phyloP scores from a whole-genome alignment of 441 rosid species.

The Populus hybrid region DNA sequence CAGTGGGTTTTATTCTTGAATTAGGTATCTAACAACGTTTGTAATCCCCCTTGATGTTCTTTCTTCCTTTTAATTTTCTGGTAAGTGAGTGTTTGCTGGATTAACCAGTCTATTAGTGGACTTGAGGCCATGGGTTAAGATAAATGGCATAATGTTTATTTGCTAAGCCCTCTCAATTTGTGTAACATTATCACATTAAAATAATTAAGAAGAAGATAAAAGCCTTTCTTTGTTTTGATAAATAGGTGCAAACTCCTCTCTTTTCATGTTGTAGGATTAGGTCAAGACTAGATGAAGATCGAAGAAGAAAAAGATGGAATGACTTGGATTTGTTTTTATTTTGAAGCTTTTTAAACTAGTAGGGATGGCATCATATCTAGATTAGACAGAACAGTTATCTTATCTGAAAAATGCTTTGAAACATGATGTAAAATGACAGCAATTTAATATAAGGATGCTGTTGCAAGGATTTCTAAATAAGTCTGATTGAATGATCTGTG shows the following conservation, averaged over 20 bases:
- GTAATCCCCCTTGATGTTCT: constrained; percentile 26
- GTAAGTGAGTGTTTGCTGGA: constrained; percentile 26
- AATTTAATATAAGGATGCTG: constrained; percentile 3
- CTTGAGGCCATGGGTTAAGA: background rate
- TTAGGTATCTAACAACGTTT: constrained; percentile 37
- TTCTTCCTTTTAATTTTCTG: constrained; percentile 27
- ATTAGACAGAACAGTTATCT: constrained; percentile 11
- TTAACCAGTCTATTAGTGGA: constrained; percentile 5
- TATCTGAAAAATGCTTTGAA: constrained; percentile 12
- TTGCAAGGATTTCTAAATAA: background rate
- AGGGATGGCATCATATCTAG: constrained; percentile 18
- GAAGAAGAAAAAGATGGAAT: constrained; percentile 48
- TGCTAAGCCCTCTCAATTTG: background rate
- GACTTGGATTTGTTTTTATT: constrained; percentile 28
- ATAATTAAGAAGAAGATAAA: constrained; percentile 15
- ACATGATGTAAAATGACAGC: constrained; percentile 10
- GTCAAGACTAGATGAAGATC: constrained; percentile 57
- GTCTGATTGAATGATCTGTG: constrained; percentile 3
- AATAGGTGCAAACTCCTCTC: constrained; percentile 36
- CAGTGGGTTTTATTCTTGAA: constrained; percentile 21
- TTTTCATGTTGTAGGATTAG: constrained; percentile 65
- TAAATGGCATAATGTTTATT: background rate
- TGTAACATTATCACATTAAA: background rate
- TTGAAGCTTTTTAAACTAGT: constrained; percentile 21
- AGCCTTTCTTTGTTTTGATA: constrained; percentile 17